Conservation (phyloP, 2,329 filamentous ascomycete genomes). For the Xylariaceae sp. region DNA sequence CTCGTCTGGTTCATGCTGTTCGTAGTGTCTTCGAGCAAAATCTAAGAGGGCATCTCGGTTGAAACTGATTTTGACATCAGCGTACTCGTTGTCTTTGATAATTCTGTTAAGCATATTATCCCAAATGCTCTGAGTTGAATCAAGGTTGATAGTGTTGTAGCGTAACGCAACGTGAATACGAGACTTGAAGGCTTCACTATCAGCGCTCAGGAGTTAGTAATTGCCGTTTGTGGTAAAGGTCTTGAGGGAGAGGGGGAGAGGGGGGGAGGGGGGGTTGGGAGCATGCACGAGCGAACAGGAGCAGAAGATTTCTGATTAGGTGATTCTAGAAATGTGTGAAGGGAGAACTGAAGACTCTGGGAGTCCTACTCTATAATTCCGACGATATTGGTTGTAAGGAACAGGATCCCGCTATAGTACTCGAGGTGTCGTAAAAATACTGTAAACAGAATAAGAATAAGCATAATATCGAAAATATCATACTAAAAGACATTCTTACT, state of each 20-base stretch:
- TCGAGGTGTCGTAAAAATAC: slow-evolving; percentile 35
- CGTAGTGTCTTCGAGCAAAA: slow-evolving; percentile 27
- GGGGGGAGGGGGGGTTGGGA: no score
- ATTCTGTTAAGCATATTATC: slow-evolving; percentile 26
- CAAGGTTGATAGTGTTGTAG: slow-evolving; percentile 33
- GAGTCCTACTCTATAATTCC: slow-evolving; percentile 49
- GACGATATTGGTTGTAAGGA: slow-evolving; percentile 51
- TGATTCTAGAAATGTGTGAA: no score
- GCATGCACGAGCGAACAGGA: no score
- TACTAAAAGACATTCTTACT: slow-evolving; percentile 1
- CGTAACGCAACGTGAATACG: slow-evolving; percentile 46
- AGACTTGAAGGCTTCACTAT: slow-evolving; percentile 48
- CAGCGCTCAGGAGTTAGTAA: no score
- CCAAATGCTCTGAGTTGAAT: slow-evolving; percentile 26
- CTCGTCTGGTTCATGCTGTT: slow-evolving; percentile 5
- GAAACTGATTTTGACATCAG: slow-evolving; percentile 24
- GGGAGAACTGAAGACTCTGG: no score
- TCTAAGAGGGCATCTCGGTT: slow-evolving; percentile 20
- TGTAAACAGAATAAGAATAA: no score
- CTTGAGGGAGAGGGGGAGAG: no score
- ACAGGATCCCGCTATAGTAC: slow-evolving; percentile 47
- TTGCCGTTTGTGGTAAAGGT: no score
- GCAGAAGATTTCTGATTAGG: no score
- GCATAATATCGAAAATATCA: no score
- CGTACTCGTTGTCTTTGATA: slow-evolving; percentile 18